Base-by-base conservation (phyloP, 78 protist genomes). In the Dictyostelium firmibasis region DNA sequence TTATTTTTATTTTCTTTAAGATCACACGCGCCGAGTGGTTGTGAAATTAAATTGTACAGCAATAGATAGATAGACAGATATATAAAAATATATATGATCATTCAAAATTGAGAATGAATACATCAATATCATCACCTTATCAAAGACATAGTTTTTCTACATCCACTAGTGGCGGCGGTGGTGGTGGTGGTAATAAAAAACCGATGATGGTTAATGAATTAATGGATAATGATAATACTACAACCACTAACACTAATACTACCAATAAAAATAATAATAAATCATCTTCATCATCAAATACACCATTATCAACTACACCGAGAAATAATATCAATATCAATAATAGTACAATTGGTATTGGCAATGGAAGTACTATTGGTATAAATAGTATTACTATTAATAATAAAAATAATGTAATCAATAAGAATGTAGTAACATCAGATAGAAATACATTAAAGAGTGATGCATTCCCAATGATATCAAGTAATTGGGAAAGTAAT, bases 401-500 rank as follows among this genome's bases (percentile, higher is more conserved):
- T 18, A 50, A 50, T 50, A 50, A 50, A 16, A 50, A 50, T 50
- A 53, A 20, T 18, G 16, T 14, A 50, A 50, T 50, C 18, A 64
- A 64, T 64, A 25, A 9, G 7, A 25, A 64, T 25, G 31, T 64
- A 64, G 74, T 25, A 23, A 64, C 74, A 64, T 25, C 75, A n/a
- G 14, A 67, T 67, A 67, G 75, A 67, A 72, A 72, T 33, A 33
- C 44, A 29, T 29, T 79, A 29, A 47, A 44, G 29, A 29, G 70
- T 60, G 70, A 85, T 27, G 6, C 41, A 69, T 89, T 89, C 11
- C 94, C 94, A 89, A 79, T 43, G 44, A 44, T 89, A 57, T 47
- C 87, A n/a, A 29, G 72, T 62, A 76, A 83, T 67, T 89, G 94
- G 94, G 88, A 89, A 50, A 72, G 33, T 9, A 50, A 44, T n/a